phyloP scores from a whole-genome alignment of 352 stramenopile genomes.

The Phytophthora ramorum region DNA sequence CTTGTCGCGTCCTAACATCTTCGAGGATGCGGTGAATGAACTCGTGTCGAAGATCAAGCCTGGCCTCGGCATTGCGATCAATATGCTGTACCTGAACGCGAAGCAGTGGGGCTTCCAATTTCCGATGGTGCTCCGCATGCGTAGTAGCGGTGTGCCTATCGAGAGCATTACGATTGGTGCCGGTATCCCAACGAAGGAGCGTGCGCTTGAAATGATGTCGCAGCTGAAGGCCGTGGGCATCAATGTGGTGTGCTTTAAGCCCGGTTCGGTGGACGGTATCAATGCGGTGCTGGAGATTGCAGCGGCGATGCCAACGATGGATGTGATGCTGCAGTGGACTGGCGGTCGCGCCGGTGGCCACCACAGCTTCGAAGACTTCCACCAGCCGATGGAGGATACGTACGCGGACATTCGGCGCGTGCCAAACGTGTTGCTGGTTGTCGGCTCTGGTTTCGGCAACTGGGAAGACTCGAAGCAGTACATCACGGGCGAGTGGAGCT shows the following conservation, averaged over 20 bases:
- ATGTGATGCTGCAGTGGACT: conserved; percentile 90
- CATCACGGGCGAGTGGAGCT: conserved; percentile 85
- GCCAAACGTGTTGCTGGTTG: conserved; percentile 85
- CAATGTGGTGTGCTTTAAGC: conserved; percentile 87
- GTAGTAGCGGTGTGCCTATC: conserved; percentile 80
- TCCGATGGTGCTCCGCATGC: conserved; percentile 86
- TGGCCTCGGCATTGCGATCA: conserved; percentile 79
- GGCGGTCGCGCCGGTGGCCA: conserved; percentile 85
- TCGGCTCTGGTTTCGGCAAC: conserved; percentile 89
- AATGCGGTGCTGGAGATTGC: conserved; percentile 83
- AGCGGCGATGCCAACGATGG: conserved; percentile 59
- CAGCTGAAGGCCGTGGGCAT: conserved; percentile 74
- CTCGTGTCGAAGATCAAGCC: conserved; percentile 79
- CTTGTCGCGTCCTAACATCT: conserved; percentile 72
- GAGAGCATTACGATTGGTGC: conserved; percentile 90
- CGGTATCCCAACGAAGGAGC: conserved; percentile 82
- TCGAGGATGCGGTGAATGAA: conserved; percentile 68
- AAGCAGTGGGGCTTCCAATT: conserved; percentile 93
- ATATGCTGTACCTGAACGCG: conserved; percentile 92
- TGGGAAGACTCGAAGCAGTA: conserved; percentile 84
- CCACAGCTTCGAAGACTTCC: conserved; percentile 92
- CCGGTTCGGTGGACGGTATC: conserved; percentile 81
- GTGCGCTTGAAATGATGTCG: conserved; percentile 80
- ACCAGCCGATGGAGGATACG: conserved; percentile 71
- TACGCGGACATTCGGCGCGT: conserved; percentile 83